A percentile compares a stretch with the other conserved stretches of the same genome.
Conservation (phyloP, 2,329 filamentous ascomycete genomes). For the Beauveria rudraprayagi region DNA sequence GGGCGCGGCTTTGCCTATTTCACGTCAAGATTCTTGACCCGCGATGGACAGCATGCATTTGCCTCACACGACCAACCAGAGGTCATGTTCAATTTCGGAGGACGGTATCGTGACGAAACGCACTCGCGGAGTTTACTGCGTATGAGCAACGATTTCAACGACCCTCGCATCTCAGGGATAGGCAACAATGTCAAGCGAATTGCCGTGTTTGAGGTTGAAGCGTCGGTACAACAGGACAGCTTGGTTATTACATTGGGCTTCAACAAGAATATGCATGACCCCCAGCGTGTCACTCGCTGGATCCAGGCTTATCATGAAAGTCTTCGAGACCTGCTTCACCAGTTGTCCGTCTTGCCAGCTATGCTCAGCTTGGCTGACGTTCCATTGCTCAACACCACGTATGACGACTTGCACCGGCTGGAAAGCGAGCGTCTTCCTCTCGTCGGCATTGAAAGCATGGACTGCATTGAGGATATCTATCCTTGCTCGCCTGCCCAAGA, state of each 20-base stretch:
- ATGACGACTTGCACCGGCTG: not conserved
- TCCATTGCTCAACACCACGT: not conserved
- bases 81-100: slow-evolving; percentile 37
- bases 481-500: not conserved
- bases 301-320: not conserved
- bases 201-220: not conserved
- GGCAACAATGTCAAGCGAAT: not conserved
- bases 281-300: not conserved
- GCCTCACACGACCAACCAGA: slow-evolving; percentile 25
- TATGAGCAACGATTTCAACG: not conserved
- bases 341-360: not conserved
- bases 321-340: not conserved
- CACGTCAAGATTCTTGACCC: slow-evolving; percentile 12
- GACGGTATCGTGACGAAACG: slow-evolving; percentile 27
- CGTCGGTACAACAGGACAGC: not conserved
- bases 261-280: not conserved
- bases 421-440: not conserved
- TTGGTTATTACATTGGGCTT: not conserved
- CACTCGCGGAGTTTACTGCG: not conserved
- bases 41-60: not conserved
- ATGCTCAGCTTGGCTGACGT: not conserved
- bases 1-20: slow-evolving; percentile 18
- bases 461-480: not conserved
- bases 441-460: not conserved
- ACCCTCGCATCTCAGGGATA: not conserved